Percentiles rank a stretch among this genome's conserved stretches.
Evolutionary conservation across 2,329 filamentous ascomycete species (phyloP).

Genomic region (Cladosporium sp.): DNA sequence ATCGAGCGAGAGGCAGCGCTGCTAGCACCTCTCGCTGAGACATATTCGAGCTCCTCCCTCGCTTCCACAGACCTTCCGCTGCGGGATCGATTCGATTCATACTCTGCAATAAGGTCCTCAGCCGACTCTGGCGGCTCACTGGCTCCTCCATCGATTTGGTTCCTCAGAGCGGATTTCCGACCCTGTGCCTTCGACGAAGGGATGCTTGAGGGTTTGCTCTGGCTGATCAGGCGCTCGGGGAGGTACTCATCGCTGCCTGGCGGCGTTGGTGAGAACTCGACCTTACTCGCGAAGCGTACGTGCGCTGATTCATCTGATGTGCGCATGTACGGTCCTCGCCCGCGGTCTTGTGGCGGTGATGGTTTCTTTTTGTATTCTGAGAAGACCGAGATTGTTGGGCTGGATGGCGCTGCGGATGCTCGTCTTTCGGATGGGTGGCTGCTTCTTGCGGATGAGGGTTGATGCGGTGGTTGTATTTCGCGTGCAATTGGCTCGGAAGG

Average conservation of each 20-base stretch:
- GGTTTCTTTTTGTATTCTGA: background rate
- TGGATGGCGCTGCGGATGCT: background rate
- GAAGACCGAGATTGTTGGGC: background rate
- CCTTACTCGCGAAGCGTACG: constrained; percentile 30
- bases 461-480: background rate
- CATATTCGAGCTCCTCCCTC: constrained; percentile 5
- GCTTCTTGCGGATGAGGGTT: background rate
- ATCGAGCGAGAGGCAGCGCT: background rate
- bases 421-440: background rate
- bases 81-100: constrained; percentile 22
- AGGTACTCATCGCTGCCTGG: constrained; percentile 26
- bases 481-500: background rate
- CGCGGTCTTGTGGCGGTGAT: background rate
- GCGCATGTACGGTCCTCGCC: constrained; percentile 10
- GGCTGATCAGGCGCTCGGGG: background rate
- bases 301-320: constrained; percentile 19
- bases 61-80: constrained; percentile 14
- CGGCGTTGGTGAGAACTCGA: constrained; percentile 30
- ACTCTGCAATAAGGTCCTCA: constrained; percentile 19
- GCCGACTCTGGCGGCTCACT: constrained; percentile 15
- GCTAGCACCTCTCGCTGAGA: constrained; percentile 13
- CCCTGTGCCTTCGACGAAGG: background rate
- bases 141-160: constrained; percentile 7
- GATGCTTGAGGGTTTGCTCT: background rate
- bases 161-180: background rate